Percentiles rank a stretch among this genome's conserved stretches.
phyloP scores from a whole-genome alignment of 306 rosid genomes.

The Rosa multiflora region DNA sequence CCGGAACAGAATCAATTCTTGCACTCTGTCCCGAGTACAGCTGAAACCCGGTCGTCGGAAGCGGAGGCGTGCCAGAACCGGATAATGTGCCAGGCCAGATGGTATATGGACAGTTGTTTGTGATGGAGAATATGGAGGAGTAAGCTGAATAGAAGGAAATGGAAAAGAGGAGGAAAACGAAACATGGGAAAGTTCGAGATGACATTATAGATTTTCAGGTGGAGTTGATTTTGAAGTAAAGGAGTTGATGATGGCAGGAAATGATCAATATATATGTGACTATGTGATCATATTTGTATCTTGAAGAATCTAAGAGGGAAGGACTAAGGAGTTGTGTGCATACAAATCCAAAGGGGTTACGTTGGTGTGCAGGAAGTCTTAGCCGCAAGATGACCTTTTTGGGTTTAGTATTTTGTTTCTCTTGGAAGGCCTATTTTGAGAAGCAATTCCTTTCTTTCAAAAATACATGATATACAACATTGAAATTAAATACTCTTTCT shows the following conservation, averaged over 20 bases:
- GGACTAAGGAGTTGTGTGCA: neutral
- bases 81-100: slow-evolving; percentile 92
- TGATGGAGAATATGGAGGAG: slow-evolving; percentile 54
- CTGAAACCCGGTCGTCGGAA: slow-evolving; percentile 59
- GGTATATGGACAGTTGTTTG: slow-evolving; percentile 68
- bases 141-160: slow-evolving; percentile 31
- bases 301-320: slow-evolving; percentile 15
- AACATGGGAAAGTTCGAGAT: slow-evolving; percentile 26
- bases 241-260: slow-evolving; percentile 1
- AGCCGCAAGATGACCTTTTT: slow-evolving; percentile 41
- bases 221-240: slow-evolving; percentile 7
- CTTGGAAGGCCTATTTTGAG: slow-evolving; percentile 52
- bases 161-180: slow-evolving; percentile 15
- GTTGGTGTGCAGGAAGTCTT: slow-evolving; percentile 46
- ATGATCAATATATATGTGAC: neutral
- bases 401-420: slow-evolving; percentile 75
- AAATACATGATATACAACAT: slow-evolving; percentile 33
- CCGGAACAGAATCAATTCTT: slow-evolving; percentile 50
- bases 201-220: slow-evolving; percentile 6
- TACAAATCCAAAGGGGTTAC: slow-evolving; percentile 37
- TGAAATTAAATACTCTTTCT: slow-evolving; percentile 25
- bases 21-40: slow-evolving; percentile 48
- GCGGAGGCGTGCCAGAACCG: slow-evolving; percentile 57
- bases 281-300: slow-evolving; percentile 13
- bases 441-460: slow-evolving; percentile 74